These are phyloP conservation scores for Melaleuca quinquenervia DNA, from an alignment of 345 rosid species.

Conservation along the genomic window DNA sequence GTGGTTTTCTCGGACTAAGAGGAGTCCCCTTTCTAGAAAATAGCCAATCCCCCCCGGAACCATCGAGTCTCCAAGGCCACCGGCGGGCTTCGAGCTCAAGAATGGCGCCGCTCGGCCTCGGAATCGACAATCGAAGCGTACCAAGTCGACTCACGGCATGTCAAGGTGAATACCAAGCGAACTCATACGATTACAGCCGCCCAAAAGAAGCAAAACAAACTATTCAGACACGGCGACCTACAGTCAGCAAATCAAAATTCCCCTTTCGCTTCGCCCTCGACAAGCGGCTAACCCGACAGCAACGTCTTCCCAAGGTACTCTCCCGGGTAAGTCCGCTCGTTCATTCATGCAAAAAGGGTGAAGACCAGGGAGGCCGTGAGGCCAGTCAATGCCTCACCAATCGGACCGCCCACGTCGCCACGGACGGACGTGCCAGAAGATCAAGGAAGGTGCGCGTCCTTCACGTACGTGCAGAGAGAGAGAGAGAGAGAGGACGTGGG, in stretches of 20 bases:
- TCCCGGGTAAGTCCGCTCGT: background rate
- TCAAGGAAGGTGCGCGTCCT: background rate
- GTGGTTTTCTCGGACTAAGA: background rate
- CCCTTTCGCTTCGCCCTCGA: background rate
- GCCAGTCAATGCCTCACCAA: background rate
- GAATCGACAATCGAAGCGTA: background rate
- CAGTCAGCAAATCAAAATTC: background rate
- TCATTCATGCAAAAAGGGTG: background rate
- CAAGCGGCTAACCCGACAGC: background rate
- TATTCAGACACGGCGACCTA: background rate
- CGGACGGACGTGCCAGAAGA: background rate
- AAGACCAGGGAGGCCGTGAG: background rate
- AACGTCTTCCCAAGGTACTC: background rate
- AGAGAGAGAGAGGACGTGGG: too few species aligned
- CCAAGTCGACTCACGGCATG: background rate
- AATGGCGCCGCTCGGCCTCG: background rate
- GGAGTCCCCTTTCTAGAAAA: background rate
- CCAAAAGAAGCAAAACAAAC: background rate
- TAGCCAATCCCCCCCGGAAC: background rate
- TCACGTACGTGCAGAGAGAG: background rate
- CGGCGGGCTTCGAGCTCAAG: background rate
- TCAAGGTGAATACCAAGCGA: background rate
- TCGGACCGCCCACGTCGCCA: background rate
- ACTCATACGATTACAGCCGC: background rate
- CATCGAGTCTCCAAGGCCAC: background rate